Percentiles rank a stretch among this genome's conserved stretches.
Conservation (phyloP, 805 yeast genomes). For the Myxozyma kluyveri region DNA sequence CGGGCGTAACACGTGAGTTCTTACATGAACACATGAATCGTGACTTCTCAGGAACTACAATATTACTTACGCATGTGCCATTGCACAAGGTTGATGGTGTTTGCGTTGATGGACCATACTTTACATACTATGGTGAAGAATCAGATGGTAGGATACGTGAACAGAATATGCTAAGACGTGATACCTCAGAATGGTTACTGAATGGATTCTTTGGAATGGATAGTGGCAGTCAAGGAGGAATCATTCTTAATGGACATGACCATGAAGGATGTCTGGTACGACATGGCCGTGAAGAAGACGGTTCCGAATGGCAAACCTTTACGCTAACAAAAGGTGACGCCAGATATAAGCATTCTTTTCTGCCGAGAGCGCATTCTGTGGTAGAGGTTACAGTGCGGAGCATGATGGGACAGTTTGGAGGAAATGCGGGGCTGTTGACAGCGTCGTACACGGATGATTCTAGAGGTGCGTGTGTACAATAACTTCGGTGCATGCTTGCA, state of each 20-base stretch:
- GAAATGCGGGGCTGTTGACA: conserved; percentile 76
- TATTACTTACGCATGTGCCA: conserved; percentile 86
- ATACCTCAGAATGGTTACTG: conserved; percentile 64
- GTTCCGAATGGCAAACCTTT: conserved; percentile 4
- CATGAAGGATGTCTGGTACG: conserved; percentile 81
- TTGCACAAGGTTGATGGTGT: conserved; percentile 76
- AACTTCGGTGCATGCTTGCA: no score
- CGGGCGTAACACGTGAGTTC: conserved; percentile 69
- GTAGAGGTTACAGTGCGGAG: conserved; percentile 68
- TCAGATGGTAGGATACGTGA: conserved; percentile 60
- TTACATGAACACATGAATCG: conserved; percentile 55
- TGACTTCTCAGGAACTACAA: conserved; percentile 62
- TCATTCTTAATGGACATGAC: conserved; percentile 91
- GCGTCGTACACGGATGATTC: background rate
- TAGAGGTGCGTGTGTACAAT: background rate
- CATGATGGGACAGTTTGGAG: conserved; percentile 95
- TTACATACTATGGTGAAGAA: conserved; percentile 54
- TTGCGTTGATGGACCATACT: conserved; percentile 83
- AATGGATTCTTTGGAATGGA: conserved; percentile 63
- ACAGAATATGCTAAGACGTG: conserved; percentile 77
- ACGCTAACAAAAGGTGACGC: conserved; percentile 9
- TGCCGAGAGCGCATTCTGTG: conserved; percentile 10
- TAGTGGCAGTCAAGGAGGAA: conserved; percentile 56
- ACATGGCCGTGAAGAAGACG: conserved; percentile 6
- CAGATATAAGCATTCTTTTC: background rate